Evolutionary conservation across 371 early-diverging fungal species (phyloP), one percentile per base, ranked within the genome.

Genomic region (Mortierella sp.): DNA sequence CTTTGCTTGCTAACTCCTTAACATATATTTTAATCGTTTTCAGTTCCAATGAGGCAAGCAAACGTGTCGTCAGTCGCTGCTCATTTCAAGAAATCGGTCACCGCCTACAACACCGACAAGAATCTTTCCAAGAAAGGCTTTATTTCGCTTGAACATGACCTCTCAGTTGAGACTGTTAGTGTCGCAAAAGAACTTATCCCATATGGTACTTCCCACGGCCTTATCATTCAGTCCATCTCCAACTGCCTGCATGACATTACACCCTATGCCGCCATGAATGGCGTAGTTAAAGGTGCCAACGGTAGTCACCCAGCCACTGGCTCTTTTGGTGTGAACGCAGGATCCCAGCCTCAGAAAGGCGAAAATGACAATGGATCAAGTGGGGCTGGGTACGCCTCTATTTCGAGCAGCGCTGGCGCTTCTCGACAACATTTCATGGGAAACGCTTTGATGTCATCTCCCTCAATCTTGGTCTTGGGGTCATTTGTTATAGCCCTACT

Each of bases 131-230:
- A 66, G 12, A 64, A 66, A 4, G 81, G 81, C 0, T 75, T 80
- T 54, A 80, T 80, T 61, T 69, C 81, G 2, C 72, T 80, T 28
- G 81, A 80, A 32, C 81, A 80, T 30, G 81, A 80, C 22, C 62
- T 75, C 40, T 55, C 64, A 1, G 18, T 2, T 0, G 63, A 69
- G 2, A 80, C 81, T 0, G 62, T 80, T 22, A 47, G 8, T 0
- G 68, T 75, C 1, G 80, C 80, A 51, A 70, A 72, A 40, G 0
- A 28, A 2, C 14, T 70, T 45, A 72, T 81, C 28, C 76, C 70
- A 3, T 59, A 55, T 32, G 76, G 73, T 12, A 54, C 66, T 6
- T 20, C 16, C 1, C 12, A 59, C 0, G 63, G 69, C 1, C 63
- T 81, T 2, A 63, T 40, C 9, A 68, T 81, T 39, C 70, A 65